Evolutionary conservation across 331 rosid species (phyloP), one percentile per base, ranked within the genome.

Genomic region (Malus hybrid): DNA sequence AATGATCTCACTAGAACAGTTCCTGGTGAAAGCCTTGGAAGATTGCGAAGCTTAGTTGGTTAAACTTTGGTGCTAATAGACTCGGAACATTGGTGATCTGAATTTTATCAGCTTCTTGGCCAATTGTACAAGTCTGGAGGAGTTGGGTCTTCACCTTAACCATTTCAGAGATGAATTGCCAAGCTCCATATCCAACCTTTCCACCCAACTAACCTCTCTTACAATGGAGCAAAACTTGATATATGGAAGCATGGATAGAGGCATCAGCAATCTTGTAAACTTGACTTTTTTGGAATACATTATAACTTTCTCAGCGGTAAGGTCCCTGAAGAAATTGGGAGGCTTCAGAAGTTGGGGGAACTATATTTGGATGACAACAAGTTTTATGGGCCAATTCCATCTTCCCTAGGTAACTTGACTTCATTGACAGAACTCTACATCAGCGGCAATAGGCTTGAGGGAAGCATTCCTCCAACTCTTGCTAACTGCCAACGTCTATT

Each of bases 1-100:
- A 91, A 91, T 77, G 33, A 46, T 73, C 79, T 85, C 3, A 57
- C 53, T 10, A 89, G 88, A 11, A 30, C 70, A 48, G 7, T 88
- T n/a, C 89, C 90, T 55, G 33, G 28, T 12, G 75, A 70, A 67
- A 81, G 76, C 32, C n/a, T 90, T 42, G 89, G 87, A 70, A 73
- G 28, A 10, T 84, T 88, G 81, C 10, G 6, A 32, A 14, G 30
- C 26, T 81, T 87, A 70, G 63, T 0, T 18, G 15, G 76, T 62
- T 87, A 3, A 80, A 66, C 7, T 22, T 24, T 60, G 7, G 1
- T 9, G 7, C 1, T 0, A 60, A 60, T 12, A 24, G 32, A 10
- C 32, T 60, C 0, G 64, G 18, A 10, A 80, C 42, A 73, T 19
- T 39, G 80, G 63, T 0, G 91, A 77, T 29, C 77, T 89, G 3